Evolutionary conservation across 495 filamentous ascomycete species (phyloP).

Genomic region (Articulospora tetracladia): DNA sequence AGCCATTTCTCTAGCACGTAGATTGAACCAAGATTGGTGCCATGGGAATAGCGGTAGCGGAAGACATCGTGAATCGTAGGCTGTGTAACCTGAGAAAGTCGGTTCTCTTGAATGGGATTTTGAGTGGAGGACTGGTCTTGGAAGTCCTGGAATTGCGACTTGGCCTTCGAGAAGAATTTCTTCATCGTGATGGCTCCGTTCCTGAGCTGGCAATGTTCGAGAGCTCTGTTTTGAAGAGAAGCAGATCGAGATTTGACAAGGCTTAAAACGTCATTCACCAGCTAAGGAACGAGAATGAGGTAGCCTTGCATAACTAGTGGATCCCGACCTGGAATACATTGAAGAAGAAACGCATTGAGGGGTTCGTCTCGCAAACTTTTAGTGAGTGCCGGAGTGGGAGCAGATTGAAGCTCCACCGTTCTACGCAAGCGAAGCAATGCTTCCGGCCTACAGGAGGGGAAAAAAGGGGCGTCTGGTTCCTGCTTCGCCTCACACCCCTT

Average conservation of each 20-base stretch:
- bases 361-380: too few relatives aligned
- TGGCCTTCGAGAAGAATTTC: slow-evolving; percentile 19
- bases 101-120: slow-evolving; percentile 1
- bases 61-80: slow-evolving; percentile 40
- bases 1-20: slow-evolving; percentile 57
- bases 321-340: too few relatives aligned
- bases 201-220: neutral
- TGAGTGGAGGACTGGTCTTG: slow-evolving; percentile 1
- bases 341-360: too few relatives aligned
- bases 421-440: too few relatives aligned
- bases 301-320: slow-evolving; percentile 3
- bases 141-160: slow-evolving; percentile 4
- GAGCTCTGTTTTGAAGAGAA: neutral
- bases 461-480: neutral
- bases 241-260: neutral
- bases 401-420: too few relatives aligned
- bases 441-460: too few relatives aligned
- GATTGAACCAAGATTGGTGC: slow-evolving; percentile 50
- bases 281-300: neutral
- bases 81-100: slow-evolving; percentile 27
- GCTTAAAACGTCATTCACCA: neutral
- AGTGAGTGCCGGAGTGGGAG: too few relatives aligned
- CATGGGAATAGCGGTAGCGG: slow-evolving; percentile 53
- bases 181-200: slow-evolving; percentile 9
- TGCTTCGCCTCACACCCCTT: neutral